Percentiles rank a stretch among this genome's conserved stretches.
Evolutionary conservation across 1,284 basidiomycete genomes (phyloP).

Genomic region (Marasmius tenuissimus): DNA sequence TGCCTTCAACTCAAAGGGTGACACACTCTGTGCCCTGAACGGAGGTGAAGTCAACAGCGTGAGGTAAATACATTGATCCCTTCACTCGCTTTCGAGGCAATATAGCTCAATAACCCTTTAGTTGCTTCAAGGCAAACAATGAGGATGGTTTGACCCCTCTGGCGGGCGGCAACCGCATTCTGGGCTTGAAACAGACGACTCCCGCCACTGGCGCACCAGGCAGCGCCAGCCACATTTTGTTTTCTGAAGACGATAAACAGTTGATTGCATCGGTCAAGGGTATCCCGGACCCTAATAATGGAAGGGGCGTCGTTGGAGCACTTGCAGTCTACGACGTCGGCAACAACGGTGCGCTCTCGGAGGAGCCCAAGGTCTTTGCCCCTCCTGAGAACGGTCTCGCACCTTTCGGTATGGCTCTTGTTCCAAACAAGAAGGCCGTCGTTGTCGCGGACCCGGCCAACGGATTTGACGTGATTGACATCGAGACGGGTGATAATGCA

Average conservation of each 20-base stretch:
- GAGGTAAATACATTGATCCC: constrained; percentile 26
- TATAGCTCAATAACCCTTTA: constrained; percentile 15
- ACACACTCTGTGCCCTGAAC: constrained; percentile 43
- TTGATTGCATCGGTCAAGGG: constrained; percentile 36
- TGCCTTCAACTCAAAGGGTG: constrained; percentile 39
- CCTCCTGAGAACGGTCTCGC: constrained; percentile 23
- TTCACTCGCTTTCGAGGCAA: background rate
- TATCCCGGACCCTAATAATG: constrained; percentile 19
- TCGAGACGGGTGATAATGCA: constrained; percentile 7
- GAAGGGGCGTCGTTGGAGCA: constrained; percentile 25
- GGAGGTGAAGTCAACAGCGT: constrained; percentile 45
- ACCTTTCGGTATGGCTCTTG: constrained; percentile 31
- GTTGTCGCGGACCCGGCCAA: constrained; percentile 31
- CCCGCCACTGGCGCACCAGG: constrained; percentile 22
- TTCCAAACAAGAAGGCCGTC: constrained; percentile 31
- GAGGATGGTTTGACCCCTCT: constrained; percentile 37
- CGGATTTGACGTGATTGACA: constrained; percentile 31
- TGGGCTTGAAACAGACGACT: constrained; percentile 45
- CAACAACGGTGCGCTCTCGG: constrained; percentile 28
- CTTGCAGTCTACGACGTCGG: constrained; percentile 31
- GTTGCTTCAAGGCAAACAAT: constrained; percentile 43
- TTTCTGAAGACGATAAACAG: constrained; percentile 29
- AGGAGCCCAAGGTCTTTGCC: constrained; percentile 21
- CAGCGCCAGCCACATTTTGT: constrained; percentile 31
- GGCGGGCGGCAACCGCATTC: constrained; percentile 37